phyloP scores from a whole-genome alignment of 352 stramenopile genomes.

The Phytophthora tubulina region DNA sequence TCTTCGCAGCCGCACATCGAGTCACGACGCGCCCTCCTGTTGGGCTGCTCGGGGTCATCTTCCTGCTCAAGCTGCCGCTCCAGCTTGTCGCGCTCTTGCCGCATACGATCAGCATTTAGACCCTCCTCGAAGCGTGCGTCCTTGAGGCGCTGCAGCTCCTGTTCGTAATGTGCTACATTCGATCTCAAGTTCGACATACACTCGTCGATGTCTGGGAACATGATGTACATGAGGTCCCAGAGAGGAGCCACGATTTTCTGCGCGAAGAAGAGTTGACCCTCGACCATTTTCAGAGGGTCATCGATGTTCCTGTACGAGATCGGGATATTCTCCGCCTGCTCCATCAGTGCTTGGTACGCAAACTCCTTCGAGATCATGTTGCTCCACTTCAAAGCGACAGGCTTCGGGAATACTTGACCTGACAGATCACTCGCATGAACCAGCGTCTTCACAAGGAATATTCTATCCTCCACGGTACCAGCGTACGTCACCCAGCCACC shows the following conservation, averaged over 20 bases:
- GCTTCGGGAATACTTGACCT: constrained; percentile 88
- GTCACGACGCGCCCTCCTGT: constrained; percentile 36
- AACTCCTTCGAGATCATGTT: constrained; percentile 94
- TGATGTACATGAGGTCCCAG: constrained; percentile 78
- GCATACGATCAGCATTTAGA: constrained; percentile 20
- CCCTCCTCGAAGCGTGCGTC: constrained; percentile 36
- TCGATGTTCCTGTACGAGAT: constrained; percentile 86
- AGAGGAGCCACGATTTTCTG: constrained; percentile 86
- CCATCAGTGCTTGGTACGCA: constrained; percentile 83
- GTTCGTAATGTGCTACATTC: constrained; percentile 88
- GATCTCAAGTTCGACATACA: constrained; percentile 74
- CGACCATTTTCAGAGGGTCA: constrained; percentile 87
- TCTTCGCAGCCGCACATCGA: constrained; percentile 56
- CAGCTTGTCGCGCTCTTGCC: constrained; percentile 36
- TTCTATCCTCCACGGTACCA: constrained; percentile 75
- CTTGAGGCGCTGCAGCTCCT: constrained; percentile 77
- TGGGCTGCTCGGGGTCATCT: constrained; percentile 20
- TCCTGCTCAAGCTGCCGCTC: constrained; percentile 35
- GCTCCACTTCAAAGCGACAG: constrained; percentile 91
- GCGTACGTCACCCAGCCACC: constrained; percentile 65
- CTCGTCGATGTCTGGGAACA: constrained; percentile 77
- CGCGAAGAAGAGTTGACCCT: constrained; percentile 87
- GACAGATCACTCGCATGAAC: constrained; percentile 90
- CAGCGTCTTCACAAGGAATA: constrained; percentile 88
- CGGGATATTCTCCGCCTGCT: constrained; percentile 82